Evolutionary conservation across 257 asterid genomes (phyloP), one percentile per base, ranked within the genome.

Genomic region (Fraxinus quadrangulata): DNA sequence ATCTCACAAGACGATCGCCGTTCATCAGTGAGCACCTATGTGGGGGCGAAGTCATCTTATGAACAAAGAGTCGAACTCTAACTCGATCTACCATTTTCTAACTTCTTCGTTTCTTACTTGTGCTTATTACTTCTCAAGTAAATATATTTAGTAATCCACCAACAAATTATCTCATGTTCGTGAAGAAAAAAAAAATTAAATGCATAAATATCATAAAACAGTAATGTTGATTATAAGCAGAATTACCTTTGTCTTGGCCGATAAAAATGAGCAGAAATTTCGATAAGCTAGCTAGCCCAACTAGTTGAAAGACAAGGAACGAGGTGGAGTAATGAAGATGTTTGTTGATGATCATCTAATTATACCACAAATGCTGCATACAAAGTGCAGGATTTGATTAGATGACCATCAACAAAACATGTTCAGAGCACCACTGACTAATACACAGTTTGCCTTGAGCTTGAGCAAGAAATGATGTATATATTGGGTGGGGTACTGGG

Each of bases 271-370:
- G 10, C 66, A 6, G 26, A 56, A n/a, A 56, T 56, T 3, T 56
- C 66, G 11, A 19, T 14, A 45, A 45, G 59, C 45, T 9, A 39
- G 45, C 13, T 1, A 39, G 45, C 21, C n/a, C 7, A 47, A 14
- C 17, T 16, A 47, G 7, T 47, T 16, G n/a, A 47, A 47, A 14
- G 59, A 14, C 59, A 16, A 23, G 4, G 11, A 19, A n/a, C 3
- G 28, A n/a, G 68, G 34, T 61, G 68, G 68, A 61, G 34, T 10
- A 24, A 26, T 63, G 69, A 63, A 63, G 69, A 63, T 63, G 69
- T 63, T 63, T 63, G 69, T 63, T 63, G 69, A 63, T 63, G 69
- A 63, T 63, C 69, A 63, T 63, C 69, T 63, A 63, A 63, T 11
- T 23, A 21, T 10, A 61, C 14, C 31, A 10, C 68, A 61, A 23